Evolutionary conservation across 2,329 filamentous ascomycete species (phyloP).

Genomic region (Beauveria bassiana): DNA sequence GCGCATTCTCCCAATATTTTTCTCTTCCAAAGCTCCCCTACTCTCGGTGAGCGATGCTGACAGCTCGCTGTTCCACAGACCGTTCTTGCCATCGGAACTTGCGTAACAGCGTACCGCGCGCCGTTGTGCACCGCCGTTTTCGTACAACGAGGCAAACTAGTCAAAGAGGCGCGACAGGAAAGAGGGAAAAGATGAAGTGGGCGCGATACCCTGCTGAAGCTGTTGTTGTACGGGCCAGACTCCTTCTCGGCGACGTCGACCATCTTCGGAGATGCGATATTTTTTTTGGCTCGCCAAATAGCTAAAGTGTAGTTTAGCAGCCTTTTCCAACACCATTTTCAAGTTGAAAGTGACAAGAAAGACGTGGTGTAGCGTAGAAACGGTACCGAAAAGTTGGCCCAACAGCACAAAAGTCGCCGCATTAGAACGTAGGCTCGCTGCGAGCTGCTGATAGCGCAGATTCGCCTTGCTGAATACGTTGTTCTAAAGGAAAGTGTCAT

Average conservation of each 20-base stretch:
- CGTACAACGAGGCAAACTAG: neutral
- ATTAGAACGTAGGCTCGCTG: neutral
- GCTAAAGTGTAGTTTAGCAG: neutral
- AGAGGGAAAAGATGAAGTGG: neutral
- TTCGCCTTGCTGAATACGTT: too few relatives aligned
- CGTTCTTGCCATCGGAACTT: neutral
- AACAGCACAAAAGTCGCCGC: too few relatives aligned
- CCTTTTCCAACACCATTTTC: neutral
- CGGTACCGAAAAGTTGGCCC: too few relatives aligned
- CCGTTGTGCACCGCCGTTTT: neutral
- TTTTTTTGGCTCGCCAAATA: neutral
- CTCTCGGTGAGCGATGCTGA: neutral
- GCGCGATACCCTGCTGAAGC: neutral
- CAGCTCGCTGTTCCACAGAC: slow-evolving; percentile 1
- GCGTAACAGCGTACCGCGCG: neutral
- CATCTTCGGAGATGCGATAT: neutral
- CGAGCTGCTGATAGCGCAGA: neutral
- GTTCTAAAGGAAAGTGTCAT: too few relatives aligned
- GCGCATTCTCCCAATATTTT: neutral
- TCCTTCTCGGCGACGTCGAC: neutral
- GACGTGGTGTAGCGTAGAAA: neutral
- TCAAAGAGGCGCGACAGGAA: neutral
- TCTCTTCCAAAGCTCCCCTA: neutral
- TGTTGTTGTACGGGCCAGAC: too few relatives aligned
- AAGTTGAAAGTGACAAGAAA: neutral